Base-by-base conservation (phyloP, 1,284 basidiomycete species). In the Apiotrichum brassicae region DNA sequence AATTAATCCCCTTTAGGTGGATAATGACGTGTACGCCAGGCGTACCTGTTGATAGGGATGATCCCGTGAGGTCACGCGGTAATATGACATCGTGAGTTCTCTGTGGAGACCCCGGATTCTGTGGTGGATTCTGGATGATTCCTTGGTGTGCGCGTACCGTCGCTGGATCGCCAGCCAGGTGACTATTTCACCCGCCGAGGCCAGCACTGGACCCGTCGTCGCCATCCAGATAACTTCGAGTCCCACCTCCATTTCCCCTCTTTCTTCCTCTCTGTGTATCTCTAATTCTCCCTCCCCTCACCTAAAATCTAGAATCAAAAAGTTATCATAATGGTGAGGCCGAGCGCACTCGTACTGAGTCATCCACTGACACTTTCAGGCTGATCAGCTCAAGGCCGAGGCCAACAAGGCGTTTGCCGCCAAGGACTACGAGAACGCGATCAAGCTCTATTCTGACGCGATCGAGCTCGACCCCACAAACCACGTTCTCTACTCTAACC, bases 351-450 rank as follows among this genome's bases (percentile, higher is more conserved):
- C 33, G 33, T 7, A 11, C 18, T 3, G 34, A 26, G 8, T 30
- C 28, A 14, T 30, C 26, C 4, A 5, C 18, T 45, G 3, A 19
- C 39, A 16, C 28, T 49, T 4, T 28, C 60, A 61, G 61, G 75
- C 73, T 18, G 70, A 76, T 70, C 75, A 82, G 57, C 79, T 92
- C 66, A 95, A 97, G 78, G 87, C 91, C 64, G 82, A 85, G 70
- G 93, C 93, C 67, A 97, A 97, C 81, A 93, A 93, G 72, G 89
- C 89, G 34, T 97, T 97, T 76, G 79, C 86, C 30, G 87, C 89
- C 48, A 97, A 94, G 73, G 83, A 95, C 67, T 97, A 87, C 75
- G 83, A 88, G 73, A 82, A 81, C 56, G 93, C 93, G 11, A 89
- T 93, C 56, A 75, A 76, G 51, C 72, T 77, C 43, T 97, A 95